Conservation (phyloP, 176 grass and related monocot species). For the Miscanthus lutarioriparius region DNA sequence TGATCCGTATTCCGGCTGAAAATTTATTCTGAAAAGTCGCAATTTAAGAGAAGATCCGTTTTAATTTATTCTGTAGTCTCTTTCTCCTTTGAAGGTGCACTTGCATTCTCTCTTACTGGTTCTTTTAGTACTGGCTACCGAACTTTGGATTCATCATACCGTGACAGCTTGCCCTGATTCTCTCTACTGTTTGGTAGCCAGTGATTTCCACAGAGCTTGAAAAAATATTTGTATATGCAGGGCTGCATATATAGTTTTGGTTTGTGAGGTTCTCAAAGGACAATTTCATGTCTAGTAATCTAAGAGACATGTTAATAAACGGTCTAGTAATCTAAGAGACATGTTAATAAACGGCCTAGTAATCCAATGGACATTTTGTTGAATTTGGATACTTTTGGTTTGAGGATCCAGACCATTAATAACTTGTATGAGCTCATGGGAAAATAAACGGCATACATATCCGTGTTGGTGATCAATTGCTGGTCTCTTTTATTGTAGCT, state of each 20-base stretch:
- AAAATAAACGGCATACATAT: not conserved
- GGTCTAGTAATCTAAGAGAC: no score
- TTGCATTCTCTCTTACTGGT: not conserved
- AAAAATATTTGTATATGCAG: not conserved
- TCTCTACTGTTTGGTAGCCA: not conserved
- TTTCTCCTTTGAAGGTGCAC: not conserved
- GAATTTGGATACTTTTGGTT: slow-evolving; percentile 1
- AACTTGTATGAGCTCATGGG: not conserved
- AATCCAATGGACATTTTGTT: not conserved
- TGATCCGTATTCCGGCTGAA: no score
- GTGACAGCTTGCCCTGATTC: not conserved
- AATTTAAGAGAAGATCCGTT: no score
- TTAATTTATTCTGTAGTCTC: slow-evolving; percentile 2
- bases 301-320: not conserved
- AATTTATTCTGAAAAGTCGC: no score
- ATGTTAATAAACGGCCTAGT: no score
- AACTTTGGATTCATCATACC: not conserved
- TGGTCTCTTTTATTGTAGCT: not conserved
- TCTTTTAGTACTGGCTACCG: not conserved
- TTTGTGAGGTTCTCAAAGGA: not conserved
- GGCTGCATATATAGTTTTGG: not conserved
- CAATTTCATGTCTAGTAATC: not conserved
- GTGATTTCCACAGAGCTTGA: not conserved
- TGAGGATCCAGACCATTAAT: not conserved
- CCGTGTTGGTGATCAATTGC: not conserved